A percentile compares a stretch with the other conserved stretches of the same genome.
phyloP scores from a whole-genome alignment of 371 early-diverging fungal genomes.

The Syncephalastrum racemosum region DNA sequence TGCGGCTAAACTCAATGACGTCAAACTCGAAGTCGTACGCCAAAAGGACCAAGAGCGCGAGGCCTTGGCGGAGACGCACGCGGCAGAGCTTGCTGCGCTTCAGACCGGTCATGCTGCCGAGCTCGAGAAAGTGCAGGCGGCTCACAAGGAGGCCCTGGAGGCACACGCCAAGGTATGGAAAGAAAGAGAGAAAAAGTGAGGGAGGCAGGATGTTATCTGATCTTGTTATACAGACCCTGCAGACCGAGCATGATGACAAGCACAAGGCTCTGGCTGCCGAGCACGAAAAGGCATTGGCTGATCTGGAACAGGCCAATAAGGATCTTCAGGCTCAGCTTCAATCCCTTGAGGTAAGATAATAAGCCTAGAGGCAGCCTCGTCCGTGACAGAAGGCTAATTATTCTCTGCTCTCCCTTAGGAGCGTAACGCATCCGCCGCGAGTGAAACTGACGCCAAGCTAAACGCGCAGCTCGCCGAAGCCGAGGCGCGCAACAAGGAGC shows the following conservation, averaged over 20 bases:
- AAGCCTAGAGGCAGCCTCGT: too few species aligned
- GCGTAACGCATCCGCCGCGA: too few species aligned
- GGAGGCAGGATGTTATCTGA: too few species aligned
- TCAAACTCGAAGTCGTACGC: constrained; percentile 10
- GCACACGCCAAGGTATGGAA: neutral
- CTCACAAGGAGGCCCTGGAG: neutral
- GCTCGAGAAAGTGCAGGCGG: neutral
- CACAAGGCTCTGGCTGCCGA: constrained; percentile 2
- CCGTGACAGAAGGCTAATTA: too few species aligned
- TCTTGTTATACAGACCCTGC: neutral
- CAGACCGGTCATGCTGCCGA: constrained; percentile 2
- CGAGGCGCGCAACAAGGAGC: too few species aligned
- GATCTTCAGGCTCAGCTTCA: too few species aligned
- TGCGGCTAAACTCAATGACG: constrained; percentile 21
- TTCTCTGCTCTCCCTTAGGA: too few species aligned
- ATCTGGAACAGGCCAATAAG: neutral
- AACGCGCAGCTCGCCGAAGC: too few species aligned
- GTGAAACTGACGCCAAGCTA: too few species aligned
- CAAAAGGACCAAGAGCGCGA: constrained; percentile 19
- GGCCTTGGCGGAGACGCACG: constrained; percentile 10
- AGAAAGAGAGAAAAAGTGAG: neutral
- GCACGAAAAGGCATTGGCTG: constrained; percentile 4
- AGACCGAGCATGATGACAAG: constrained; percentile 4
- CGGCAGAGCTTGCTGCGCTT: constrained; percentile 7
- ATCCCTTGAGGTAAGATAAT: too few species aligned